A percentile compares a stretch with the other conserved stretches of the same genome.
Conservation (phyloP, 257 asterid genomes). For the Marsdenia floribunda region DNA sequence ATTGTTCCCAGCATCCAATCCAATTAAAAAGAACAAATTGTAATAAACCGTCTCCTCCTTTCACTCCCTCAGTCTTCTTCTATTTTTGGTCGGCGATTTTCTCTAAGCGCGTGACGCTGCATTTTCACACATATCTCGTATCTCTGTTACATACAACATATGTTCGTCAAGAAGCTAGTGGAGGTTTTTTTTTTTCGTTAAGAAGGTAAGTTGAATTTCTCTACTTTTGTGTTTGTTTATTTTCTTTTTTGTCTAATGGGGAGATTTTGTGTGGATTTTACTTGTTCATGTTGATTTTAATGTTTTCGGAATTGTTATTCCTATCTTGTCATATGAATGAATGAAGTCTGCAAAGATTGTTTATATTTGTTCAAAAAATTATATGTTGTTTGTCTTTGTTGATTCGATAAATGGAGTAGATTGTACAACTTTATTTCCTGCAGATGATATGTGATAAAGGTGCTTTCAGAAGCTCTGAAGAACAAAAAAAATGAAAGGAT, state of each 20-base stretch:
- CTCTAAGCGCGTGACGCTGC: conserved; percentile 10
- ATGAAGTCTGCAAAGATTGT: background rate
- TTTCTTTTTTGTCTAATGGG: background rate
- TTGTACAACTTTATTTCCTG: background rate
- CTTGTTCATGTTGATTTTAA: background rate
- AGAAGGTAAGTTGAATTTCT: conserved; percentile 48
- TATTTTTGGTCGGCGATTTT: conserved; percentile 16
- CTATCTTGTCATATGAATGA: too few species aligned
- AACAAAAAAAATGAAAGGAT: too few species aligned
- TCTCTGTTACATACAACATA: conserved; percentile 6
- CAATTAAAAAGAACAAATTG: conserved; percentile 19
- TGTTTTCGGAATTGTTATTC: background rate
- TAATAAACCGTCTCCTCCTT: conserved; percentile 37
- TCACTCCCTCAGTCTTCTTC: conserved; percentile 11
- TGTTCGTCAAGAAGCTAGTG: conserved; percentile 77
- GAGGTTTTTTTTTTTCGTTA: conserved; percentile 71
- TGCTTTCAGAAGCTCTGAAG: too few species aligned
- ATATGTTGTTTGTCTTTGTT: background rate
- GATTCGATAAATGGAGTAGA: background rate
- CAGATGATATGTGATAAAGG: background rate
- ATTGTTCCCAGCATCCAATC: conserved; percentile 15
- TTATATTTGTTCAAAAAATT: conserved; percentile 2
- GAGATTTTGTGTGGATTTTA: background rate
- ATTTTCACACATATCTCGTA: background rate
- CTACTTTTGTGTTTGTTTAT: background rate